phyloP scores from a whole-genome alignment of 2,329 filamentous ascomycete genomes.

The Pseudogymnoascus sp. region DNA sequence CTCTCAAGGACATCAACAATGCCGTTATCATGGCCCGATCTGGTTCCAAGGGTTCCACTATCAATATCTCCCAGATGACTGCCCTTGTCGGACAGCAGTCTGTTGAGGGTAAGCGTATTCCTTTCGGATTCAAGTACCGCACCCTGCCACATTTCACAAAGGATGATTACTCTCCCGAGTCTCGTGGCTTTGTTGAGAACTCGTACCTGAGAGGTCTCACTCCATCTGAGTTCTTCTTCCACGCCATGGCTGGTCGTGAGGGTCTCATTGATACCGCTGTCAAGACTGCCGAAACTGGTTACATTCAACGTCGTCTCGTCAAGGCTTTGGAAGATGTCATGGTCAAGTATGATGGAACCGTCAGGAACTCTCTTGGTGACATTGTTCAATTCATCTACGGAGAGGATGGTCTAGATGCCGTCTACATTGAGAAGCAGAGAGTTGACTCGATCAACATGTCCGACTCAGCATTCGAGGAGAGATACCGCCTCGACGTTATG shows the following conservation, averaged over 20 bases:
- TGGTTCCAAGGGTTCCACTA: constrained; percentile 96
- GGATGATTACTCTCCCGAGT: constrained; percentile 96
- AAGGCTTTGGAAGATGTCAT: constrained; percentile 97
- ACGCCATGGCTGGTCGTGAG: constrained; percentile 99
- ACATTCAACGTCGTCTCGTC: constrained; percentile 96
- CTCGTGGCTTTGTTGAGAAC: constrained; percentile 96
- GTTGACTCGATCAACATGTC: constrained; percentile 82
- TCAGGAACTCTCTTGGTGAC: constrained; percentile 93
- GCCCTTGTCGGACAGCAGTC: constrained; percentile 97
- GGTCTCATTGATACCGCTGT: constrained; percentile 99
- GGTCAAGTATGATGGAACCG: constrained; percentile 94
- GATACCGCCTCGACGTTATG: constrained; percentile 85
- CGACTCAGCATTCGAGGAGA: constrained; percentile 67
- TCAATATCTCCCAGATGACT: constrained; percentile 99
- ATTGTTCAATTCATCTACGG: constrained; percentile 97
- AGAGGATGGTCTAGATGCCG: constrained; percentile 92
- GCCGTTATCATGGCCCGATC: constrained; percentile 94
- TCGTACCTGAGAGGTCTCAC: constrained; percentile 95
- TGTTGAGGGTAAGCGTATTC: constrained; percentile 97
- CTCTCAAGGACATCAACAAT: constrained; percentile 93
- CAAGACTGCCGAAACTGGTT: constrained; percentile 98
- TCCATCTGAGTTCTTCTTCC: constrained; percentile 97
- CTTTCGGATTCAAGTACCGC: constrained; percentile 97
- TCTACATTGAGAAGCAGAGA: constrained; percentile 86
- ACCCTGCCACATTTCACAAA: constrained; percentile 97